Evolutionary conservation across 495 filamentous ascomycete genomes (phyloP).

Genomic region (Annulohypoxylon maeteangense): DNA sequence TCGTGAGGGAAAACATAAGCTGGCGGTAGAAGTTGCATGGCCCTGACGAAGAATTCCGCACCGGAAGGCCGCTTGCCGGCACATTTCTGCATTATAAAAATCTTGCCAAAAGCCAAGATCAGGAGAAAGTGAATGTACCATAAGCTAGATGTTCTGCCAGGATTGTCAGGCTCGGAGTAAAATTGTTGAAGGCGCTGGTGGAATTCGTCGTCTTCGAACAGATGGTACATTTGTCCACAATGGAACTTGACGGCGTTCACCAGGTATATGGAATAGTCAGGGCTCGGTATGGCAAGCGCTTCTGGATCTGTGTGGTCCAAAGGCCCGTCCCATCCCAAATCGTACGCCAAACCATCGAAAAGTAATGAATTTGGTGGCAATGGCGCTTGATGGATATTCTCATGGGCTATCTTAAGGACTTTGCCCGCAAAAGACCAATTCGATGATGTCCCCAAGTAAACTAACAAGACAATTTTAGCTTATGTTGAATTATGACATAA

Average conservation of each 20-base stretch:
- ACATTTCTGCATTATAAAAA: neutral
- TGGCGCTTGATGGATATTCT: neutral
- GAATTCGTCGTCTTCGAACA: neutral
- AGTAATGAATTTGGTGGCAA: neutral
- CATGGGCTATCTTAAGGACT: neutral
- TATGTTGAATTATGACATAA: neutral
- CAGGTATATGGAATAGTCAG: neutral
- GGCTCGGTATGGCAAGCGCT: neutral
- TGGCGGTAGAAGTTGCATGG: neutral
- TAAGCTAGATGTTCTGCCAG: neutral
- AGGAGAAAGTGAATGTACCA: slow-evolving; percentile 1
- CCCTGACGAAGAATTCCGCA: neutral
- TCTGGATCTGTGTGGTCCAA: neutral
- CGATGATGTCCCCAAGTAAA: neutral
- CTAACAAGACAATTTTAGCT: neutral
- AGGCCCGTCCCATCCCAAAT: neutral
- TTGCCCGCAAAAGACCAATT: neutral
- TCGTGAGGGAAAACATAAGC: neutral
- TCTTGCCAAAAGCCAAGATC: neutral
- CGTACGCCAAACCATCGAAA: neutral
- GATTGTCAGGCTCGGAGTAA: neutral
- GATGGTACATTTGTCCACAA: neutral
- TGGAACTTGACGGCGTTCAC: neutral
- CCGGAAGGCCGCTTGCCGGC: neutral
- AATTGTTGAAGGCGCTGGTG: neutral